Evolutionary conservation across 2,329 filamentous ascomycete species (phyloP), one percentile per base, ranked within the genome.

Genomic region (Alternaria longipes): DNA sequence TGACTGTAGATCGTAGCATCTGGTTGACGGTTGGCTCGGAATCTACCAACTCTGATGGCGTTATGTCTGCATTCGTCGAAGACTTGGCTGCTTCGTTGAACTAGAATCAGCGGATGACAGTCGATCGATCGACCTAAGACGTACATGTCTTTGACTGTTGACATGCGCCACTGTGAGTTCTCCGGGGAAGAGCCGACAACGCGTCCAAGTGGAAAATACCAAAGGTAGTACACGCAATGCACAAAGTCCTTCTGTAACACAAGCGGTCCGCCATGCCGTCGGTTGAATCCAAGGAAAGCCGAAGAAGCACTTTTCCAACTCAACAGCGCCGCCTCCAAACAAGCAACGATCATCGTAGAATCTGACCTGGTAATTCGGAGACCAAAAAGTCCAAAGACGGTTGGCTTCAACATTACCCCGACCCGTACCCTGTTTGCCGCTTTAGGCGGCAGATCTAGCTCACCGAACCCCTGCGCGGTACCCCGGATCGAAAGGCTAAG

Each of bases 191-290:
- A 24, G 59, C 34, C 59, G 57, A 32, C 61, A 59, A 46, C 36
- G 59, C 59, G 60, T 65, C 45, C 67, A 62, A 38, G 56, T 63
- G 59, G 46, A 50, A 30, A 51, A 41, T 50, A 47, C 36, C 28
- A 40, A 40, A 41, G 30, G 30, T 28, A 44, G 24, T 36, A 58
- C 49, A 58, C 49, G 18, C 56, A 41, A 50, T 44, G 45, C 26
- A 40, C 51, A 4, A 56, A 34, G 20, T 36, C 41, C 32, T 50
- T 54, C 40, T 44, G 40, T 36, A 36, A 46, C 51, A 61, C 54
- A 59, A 70, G 59, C 74, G 74, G 74, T 72, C 73, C 73, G 74
- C 59, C 47, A 71, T 66, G 53, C 74, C 73, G 74, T 64, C 72
- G 71, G 72, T 57, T 73, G 65, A 75, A 70, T 70, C 34, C 41